Evolutionary conservation across 2,329 filamentous ascomycete genomes (phyloP).

Genomic region (Cladosporium oxysporum): DNA sequence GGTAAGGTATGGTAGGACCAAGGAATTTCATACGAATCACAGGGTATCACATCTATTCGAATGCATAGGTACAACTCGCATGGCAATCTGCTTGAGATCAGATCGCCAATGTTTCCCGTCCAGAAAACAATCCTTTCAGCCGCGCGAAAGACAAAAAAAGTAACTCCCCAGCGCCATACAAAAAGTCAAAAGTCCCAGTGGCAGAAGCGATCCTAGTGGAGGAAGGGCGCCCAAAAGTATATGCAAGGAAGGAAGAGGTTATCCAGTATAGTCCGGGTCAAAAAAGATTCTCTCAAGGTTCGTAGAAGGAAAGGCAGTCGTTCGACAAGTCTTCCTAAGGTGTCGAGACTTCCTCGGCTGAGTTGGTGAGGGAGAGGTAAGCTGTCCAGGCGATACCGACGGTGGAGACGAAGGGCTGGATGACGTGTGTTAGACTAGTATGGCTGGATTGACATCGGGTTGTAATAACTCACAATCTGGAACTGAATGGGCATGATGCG

Average conservation of each 20-base stretch:
- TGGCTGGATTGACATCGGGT: no score
- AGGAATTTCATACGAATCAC: constrained; percentile 14
- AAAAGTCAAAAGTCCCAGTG: neutral
- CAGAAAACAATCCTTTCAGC: neutral
- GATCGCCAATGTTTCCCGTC: neutral
- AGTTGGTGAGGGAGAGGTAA: constrained; percentile 90
- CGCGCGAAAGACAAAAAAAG: neutral
- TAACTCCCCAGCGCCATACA: constrained; percentile 13
- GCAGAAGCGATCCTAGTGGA: neutral
- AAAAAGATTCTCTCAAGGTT: constrained; percentile 8
- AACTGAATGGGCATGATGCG: constrained; percentile 91
- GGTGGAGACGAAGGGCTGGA: constrained; percentile 89
- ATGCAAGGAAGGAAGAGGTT: constrained; percentile 1
- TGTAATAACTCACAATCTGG: constrained; percentile 72
- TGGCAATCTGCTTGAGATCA: neutral
- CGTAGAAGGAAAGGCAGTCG: constrained; percentile 3
- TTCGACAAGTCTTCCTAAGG: constrained; percentile 33
- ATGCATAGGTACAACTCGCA: constrained; percentile 3
- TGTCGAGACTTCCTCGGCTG: constrained; percentile 64
- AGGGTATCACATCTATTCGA: constrained; percentile 17
- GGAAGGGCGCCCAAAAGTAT: neutral
- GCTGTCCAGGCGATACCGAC: constrained; percentile 97
- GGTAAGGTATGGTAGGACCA: neutral
- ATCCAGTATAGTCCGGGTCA: constrained; percentile 4
- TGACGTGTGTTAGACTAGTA: constrained; percentile 2